These are phyloP conservation scores for Russula emetica DNA, from an alignment of 768 basidiomycete species.

Conservation along the genomic window DNA sequence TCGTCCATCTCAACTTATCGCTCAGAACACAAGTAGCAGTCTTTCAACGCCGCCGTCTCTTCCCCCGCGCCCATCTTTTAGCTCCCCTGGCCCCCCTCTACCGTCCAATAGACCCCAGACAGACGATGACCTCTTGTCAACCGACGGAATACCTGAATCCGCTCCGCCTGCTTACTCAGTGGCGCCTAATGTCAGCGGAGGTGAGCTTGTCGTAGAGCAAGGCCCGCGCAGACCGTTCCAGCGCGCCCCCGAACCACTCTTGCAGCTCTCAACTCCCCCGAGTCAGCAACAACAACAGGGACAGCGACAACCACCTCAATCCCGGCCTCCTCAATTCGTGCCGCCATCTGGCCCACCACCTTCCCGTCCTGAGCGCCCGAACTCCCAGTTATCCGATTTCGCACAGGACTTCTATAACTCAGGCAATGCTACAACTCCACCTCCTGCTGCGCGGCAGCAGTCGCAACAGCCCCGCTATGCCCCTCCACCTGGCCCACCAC, in stretches of 20 bases:
- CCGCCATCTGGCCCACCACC: constrained; percentile 25
- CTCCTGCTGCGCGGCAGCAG: not conserved
- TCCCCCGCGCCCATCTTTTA: constrained; percentile 8
- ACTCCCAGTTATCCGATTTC: constrained; percentile 46
- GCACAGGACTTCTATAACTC: constrained; percentile 60
- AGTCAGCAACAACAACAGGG: not conserved
- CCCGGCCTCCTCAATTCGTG: constrained; percentile 18
- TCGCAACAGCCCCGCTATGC: constrained; percentile 30
- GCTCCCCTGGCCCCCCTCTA: not conserved
- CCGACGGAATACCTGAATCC: constrained; percentile 43
- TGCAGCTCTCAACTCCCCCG: constrained; percentile 1
- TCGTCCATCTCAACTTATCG: not conserved
- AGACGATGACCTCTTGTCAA: not conserved
- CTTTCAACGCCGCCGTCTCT: not conserved
- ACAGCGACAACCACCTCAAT: not conserved
- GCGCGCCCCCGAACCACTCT: constrained; percentile 32
- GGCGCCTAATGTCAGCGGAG: constrained; percentile 46
- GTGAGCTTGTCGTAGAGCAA: constrained; percentile 58
- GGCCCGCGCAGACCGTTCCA: constrained; percentile 66
- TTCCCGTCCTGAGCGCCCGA: not conserved
- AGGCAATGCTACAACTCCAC: constrained; percentile 35
- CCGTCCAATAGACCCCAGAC: not conserved
- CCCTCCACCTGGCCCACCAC: constrained; percentile 35
- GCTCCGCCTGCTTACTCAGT: constrained; percentile 69
- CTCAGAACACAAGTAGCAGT: not conserved